Evolutionary conservation across 2,329 filamentous ascomycete genomes (phyloP), one percentile per base, ranked within the genome.

Genomic region (Monascus ruber): DNA sequence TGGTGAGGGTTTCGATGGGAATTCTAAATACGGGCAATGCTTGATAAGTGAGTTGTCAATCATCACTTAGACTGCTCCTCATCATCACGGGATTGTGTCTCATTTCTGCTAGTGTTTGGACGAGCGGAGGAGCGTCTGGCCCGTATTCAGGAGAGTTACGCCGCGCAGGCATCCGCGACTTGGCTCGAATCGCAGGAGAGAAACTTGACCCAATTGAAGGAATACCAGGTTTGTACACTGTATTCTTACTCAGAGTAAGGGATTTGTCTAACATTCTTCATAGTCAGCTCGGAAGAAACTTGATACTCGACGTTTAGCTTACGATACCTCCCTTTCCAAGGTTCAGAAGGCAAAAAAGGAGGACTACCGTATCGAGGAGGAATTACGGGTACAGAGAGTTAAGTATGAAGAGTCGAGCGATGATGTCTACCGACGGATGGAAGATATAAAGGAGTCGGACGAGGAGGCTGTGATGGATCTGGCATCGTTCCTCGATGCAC

Each of bases 331-430:
- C 45, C 79, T 86, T 35, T 77, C 79, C 47, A 95, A 94, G 70
- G 80, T 94, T 77, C 81, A 93, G 55, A 95, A 94, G 64, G 80
- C 83, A 24, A 94, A 94, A 69, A 86, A 82, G 54, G 89, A 96
- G 55, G 89, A 96, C 59, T 94, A 91, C 67, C 76, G 86, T 45
- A 74, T 91, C 40, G 91, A 96, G 62, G 89, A 96, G 58, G 89
- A 96, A 63, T 75, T 94, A 39, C 83, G 89, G 40, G 76, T 79
- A 26, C 85, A 91, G 60, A 94, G 94, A 62, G 84, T 85, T 52
- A 96, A 96, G 65, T 96, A 94, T 56, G 91, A 96, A 58, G 91
- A 96, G 67, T 82, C 85, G 10, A 91, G 77, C 56, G 89, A 96
- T 56, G 89, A 96, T 53, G 88, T 96, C 39, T 75, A 81, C 51